A percentile compares a stretch with the other conserved stretches of the same genome.
Evolutionary conservation across 2,329 filamentous ascomycete genomes (phyloP).

Genomic region (Fusarium setosum): DNA sequence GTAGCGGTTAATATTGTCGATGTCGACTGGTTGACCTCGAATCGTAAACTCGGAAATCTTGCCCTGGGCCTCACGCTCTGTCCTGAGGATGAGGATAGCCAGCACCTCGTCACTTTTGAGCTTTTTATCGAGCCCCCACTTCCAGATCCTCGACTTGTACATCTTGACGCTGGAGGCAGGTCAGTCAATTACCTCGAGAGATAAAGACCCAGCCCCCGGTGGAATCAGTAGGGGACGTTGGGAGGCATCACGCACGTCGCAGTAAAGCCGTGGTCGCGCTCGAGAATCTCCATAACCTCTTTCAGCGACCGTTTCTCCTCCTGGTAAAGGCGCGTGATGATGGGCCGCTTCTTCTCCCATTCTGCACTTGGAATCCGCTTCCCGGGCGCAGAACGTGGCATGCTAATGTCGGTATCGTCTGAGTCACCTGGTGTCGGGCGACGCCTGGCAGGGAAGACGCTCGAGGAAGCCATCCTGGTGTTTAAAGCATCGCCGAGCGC

Average conservation of each 20-base stretch:
- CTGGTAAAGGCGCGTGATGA: constrained; percentile 53
- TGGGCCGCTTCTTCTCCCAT: constrained; percentile 49
- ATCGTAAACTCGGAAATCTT: constrained; percentile 51
- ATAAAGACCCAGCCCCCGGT: neutral
- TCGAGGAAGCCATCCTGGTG: constrained; percentile 36
- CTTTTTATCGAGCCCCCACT: constrained; percentile 56
- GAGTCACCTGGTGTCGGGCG: constrained; percentile 42
- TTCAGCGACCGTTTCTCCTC: constrained; percentile 55
- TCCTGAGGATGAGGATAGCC: constrained; percentile 51
- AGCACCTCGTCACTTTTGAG: constrained; percentile 55
- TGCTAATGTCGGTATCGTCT: constrained; percentile 45
- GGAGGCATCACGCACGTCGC: constrained; percentile 49
- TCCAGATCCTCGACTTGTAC: constrained; percentile 56
- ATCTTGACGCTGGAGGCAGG: constrained; percentile 50
- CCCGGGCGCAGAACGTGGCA: constrained; percentile 37
- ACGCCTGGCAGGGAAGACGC: constrained; percentile 37
- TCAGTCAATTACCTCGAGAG: neutral
- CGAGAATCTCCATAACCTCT: constrained; percentile 54
- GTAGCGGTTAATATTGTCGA: constrained; percentile 54
- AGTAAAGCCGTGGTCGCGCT: constrained; percentile 50
- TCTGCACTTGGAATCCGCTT: constrained; percentile 48
- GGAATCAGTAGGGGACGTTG: neutral
- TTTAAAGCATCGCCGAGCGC: constrained; percentile 10
- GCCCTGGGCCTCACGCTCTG: constrained; percentile 49
- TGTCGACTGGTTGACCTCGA: constrained; percentile 51